These are phyloP conservation scores for Cenococcum geophilum DNA, from an alignment of 495 filamentous ascomycete species.

Conservation along the genomic window DNA sequence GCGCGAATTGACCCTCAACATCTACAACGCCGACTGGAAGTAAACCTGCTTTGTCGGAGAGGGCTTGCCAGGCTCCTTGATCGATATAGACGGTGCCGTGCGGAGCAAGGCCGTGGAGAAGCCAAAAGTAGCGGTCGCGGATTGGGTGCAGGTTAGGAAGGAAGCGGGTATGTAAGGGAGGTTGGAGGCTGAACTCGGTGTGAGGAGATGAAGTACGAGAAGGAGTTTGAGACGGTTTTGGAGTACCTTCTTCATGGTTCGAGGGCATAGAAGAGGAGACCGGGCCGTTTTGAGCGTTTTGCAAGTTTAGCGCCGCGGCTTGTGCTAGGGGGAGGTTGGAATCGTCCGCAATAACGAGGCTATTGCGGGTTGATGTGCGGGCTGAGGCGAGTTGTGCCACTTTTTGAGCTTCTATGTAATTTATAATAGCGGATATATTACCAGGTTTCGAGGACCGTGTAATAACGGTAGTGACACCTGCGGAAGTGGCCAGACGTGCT, in stretches of 20 bases:
- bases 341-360: slow-evolving; percentile 19
- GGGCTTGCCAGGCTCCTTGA: slow-evolving; percentile 71
- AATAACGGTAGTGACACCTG: slow-evolving; percentile 92
- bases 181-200: neutral
- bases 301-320: slow-evolving; percentile 19
- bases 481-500: slow-evolving; percentile 85
- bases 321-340: slow-evolving; percentile 14
- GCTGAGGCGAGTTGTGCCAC: slow-evolving; percentile 4
- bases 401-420: slow-evolving; percentile 59
- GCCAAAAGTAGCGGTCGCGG: slow-evolving; percentile 91
- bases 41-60: slow-evolving; percentile 76
- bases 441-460: slow-evolving; percentile 84
- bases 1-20: slow-evolving; percentile 77
- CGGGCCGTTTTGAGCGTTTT: slow-evolving; percentile 6
- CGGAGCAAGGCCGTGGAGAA: slow-evolving; percentile 86
- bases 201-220: slow-evolving; percentile 23
- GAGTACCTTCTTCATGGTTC: neutral
- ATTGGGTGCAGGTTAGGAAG: slow-evolving; percentile 80
- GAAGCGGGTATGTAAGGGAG: slow-evolving; percentile 88
- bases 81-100: slow-evolving; percentile 92
- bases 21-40: slow-evolving; percentile 86
- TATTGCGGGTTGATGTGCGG: slow-evolving; percentile 14
- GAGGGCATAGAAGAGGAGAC: slow-evolving; percentile 8
- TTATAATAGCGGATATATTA: slow-evolving; percentile 85
- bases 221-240: slow-evolving; percentile 11